These are phyloP conservation scores for Geosmithia putterillii DNA, from an alignment of 2,329 filamentous ascomycete genomes.

Conservation along the genomic window DNA sequence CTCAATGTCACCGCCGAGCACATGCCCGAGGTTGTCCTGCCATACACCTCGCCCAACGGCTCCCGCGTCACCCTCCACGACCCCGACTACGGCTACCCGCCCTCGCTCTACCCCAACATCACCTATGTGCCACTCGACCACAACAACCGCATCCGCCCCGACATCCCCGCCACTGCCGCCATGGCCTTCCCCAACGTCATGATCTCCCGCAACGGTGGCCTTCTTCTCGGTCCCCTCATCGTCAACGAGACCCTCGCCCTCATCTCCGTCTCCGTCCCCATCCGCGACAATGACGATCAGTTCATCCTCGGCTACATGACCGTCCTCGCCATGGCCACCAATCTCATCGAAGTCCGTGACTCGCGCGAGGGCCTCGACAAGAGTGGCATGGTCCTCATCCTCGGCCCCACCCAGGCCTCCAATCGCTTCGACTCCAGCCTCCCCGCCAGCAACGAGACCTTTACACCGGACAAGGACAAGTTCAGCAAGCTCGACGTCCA, in stretches of 20 bases:
- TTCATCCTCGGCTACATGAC: constrained; percentile 78
- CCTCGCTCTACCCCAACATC: constrained; percentile 65
- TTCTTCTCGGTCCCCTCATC: constrained; percentile 66
- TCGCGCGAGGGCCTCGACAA: constrained; percentile 58
- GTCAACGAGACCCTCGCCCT: constrained; percentile 65
- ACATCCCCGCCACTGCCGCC: constrained; percentile 29
- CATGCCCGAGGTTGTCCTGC: constrained; percentile 43
- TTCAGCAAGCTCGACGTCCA: constrained; percentile 35
- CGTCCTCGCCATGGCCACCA: constrained; percentile 55
- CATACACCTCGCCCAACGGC: constrained; percentile 47
- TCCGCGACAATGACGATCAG: constrained; percentile 48
- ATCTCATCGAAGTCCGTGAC: constrained; percentile 48
- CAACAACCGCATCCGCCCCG: constrained; percentile 25
- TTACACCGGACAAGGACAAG: constrained; percentile 19
- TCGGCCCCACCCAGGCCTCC: constrained; percentile 53
- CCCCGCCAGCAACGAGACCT: constrained; percentile 34
- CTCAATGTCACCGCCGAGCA: constrained; percentile 49
- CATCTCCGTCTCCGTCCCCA: constrained; percentile 68
- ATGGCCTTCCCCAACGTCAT: constrained; percentile 35
- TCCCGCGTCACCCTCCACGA: constrained; percentile 49
- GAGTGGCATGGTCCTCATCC: constrained; percentile 57
- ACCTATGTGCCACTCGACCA: constrained; percentile 42
- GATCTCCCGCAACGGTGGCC: constrained; percentile 37
- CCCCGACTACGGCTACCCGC: constrained; percentile 53
- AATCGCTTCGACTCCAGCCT: constrained; percentile 46